A percentile compares a stretch with the other conserved stretches of the same genome.
These are phyloP conservation scores for Rhizoctonia solani DNA, from an alignment of 1,284 basidiomycete species.

Conservation along the genomic window DNA sequence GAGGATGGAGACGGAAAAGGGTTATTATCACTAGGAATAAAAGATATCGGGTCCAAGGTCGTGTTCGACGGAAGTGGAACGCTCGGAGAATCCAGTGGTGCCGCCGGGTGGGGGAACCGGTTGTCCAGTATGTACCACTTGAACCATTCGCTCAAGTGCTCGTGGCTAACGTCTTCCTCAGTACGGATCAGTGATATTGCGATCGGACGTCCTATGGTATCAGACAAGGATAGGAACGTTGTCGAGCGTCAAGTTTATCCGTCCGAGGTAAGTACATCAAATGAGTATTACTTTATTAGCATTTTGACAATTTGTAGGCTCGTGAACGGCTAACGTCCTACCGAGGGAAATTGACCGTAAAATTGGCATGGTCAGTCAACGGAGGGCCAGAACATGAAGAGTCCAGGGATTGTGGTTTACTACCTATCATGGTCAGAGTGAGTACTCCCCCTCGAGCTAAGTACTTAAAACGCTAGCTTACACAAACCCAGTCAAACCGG, in stretches of 20 bases:
- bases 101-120: constrained; percentile 72
- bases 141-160: constrained; percentile 38
- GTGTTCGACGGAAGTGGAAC: constrained; percentile 84
- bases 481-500: constrained; percentile 71
- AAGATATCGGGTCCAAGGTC: constrained; percentile 87
- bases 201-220: constrained; percentile 84
- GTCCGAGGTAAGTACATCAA: constrained; percentile 67
- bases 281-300: no score
- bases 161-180: constrained; percentile 45
- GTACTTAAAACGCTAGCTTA: not conserved
- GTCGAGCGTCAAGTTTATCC: constrained; percentile 83
- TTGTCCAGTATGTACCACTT: constrained; percentile 29
- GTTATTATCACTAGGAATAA: constrained; percentile 76
- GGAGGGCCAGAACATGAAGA: constrained; percentile 72
- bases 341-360: constrained; percentile 88
- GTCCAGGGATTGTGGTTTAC: constrained; percentile 85
- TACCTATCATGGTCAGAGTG: constrained; percentile 97
- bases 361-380: constrained; percentile 86
- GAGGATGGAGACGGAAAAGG: constrained; percentile 81
- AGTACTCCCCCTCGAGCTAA: constrained; percentile 47
- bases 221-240: constrained; percentile 79
- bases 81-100: constrained; percentile 57
- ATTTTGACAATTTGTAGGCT: constrained; percentile 57
- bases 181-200: constrained; percentile 91
- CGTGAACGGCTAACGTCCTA: constrained; percentile 93